Evolutionary conservation across 2,329 filamentous ascomycete genomes (phyloP), one percentile per base, ranked within the genome.

Genomic region (Claviceps paspali): DNA sequence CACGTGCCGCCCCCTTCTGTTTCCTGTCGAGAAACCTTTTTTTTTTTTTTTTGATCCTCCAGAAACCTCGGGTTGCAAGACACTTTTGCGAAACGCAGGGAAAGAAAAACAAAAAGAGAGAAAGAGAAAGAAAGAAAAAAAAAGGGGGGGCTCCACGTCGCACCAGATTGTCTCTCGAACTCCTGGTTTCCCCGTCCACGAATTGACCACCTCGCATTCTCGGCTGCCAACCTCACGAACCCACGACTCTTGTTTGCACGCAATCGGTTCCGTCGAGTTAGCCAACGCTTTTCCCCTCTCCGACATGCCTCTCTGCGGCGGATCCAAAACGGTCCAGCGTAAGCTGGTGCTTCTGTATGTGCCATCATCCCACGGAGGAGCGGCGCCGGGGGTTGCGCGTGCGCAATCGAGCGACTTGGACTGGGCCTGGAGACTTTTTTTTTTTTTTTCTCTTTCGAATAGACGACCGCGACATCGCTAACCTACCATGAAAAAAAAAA

Each of bases 311-410:
- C 54, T 64, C 44, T 82, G 80, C 57, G 78, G 79, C 52, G 76
- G 79, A 48, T 78, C 74, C 45, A 84, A 92, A 67, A 86, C 83
- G 39, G 84, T 88, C 51, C 83, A 92, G 74, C 83, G 86, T 65
- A 95, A 95, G 78, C 82, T 95, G 64, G 86, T 95, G 54, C 73
- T 95, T 51, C 70, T 95, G 82, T 92, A 41, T 38, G 58, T 55
- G 5, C 5, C 21, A 22, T 12, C 17, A 12, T 27, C 10, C 14
- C 35, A 19, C 22, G 15, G 22, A 7, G 7, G 21, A 23, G 21
- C 22, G 7, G n/a, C n/a, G n/a, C n/a, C n/a, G n/a, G 6, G 22
- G 12, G 11, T 19, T 14, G 18, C 27, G 18, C 5, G 23, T n/a
- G n/a, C 29, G 29, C 28, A 10, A 23, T 35, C 21, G 21, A 43